A percentile compares a stretch with the other conserved stretches of the same genome.
Evolutionary conservation across 352 stramenopile species (phyloP).

Genomic region (Phytophthora megakarya): DNA sequence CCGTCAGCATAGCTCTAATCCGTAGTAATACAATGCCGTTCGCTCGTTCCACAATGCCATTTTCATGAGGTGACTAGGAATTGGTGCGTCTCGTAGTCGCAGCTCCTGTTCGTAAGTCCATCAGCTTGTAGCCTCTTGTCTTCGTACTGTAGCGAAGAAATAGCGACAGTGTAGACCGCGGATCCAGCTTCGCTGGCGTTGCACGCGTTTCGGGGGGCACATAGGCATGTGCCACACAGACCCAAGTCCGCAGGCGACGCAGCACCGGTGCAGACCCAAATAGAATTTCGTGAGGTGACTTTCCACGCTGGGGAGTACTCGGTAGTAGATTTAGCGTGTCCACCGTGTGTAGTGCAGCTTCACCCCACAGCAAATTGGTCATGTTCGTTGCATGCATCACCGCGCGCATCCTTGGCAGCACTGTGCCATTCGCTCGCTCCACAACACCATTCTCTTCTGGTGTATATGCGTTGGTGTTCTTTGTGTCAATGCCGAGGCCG

Average conservation of each 20-base stretch:
- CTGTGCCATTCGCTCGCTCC: conserved; percentile 7
- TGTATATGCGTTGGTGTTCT: conserved; percentile 25
- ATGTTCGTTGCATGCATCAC: conserved; percentile 23
- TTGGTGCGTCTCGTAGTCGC: conserved; percentile 15
- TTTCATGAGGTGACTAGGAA: too few species aligned
- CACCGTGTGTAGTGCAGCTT: conserved; percentile 9
- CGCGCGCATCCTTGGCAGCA: conserved; percentile 10
- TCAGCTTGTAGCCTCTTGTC: conserved; percentile 27
- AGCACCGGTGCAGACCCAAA: conserved; percentile 18
- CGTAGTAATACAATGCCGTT: too few species aligned
- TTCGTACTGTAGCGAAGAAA: conserved; percentile 10
- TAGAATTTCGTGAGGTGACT: conserved; percentile 23
- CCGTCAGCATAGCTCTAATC: too few species aligned
- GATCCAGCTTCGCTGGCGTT: conserved; percentile 15
- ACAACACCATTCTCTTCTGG: conserved; percentile 30
- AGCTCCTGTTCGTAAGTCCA: conserved; percentile 14
- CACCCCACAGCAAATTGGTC: conserved; percentile 21
- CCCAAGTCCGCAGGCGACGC: conserved; percentile 9
- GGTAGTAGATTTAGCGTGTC: conserved; percentile 20
- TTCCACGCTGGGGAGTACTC: not conserved
- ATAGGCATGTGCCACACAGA: conserved; percentile 18
- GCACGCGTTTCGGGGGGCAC: conserved; percentile 3
- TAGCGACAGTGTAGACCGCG: conserved; percentile 4
- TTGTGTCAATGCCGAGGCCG: conserved; percentile 3
- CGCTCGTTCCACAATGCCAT: too few species aligned